Conservation (phyloP, 768 basidiomycete species). For the Lactifluus rugatus region DNA sequence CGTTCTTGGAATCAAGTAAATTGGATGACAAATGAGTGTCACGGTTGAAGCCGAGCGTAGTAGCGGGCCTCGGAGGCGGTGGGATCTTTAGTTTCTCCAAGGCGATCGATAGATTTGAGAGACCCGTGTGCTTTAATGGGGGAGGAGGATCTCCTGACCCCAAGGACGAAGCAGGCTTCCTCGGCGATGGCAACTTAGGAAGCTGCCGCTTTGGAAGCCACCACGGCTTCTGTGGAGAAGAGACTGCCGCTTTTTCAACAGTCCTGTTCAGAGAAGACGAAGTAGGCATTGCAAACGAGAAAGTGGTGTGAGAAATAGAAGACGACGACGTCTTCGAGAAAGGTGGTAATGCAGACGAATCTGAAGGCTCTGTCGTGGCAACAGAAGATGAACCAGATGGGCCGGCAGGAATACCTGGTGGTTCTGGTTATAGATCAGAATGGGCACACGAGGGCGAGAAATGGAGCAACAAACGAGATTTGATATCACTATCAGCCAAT, state of each 20-base stretch:
- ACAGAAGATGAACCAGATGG: neutral
- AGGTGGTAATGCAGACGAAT: neutral
- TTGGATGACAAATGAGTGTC: slow-evolving; percentile 23
- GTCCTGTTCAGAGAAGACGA: slow-evolving; percentile 17
- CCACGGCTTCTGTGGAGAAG: slow-evolving; percentile 12
- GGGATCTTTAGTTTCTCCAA: slow-evolving; percentile 62
- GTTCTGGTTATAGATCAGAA: slow-evolving; percentile 4
- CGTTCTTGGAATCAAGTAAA: slow-evolving; percentile 9
- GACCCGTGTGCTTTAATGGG: slow-evolving; percentile 19
- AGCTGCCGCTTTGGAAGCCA: slow-evolving; percentile 7
- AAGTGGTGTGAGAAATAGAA: slow-evolving; percentile 8
- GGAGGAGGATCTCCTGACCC: slow-evolving; percentile 6
- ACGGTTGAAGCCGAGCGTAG: slow-evolving; percentile 56
- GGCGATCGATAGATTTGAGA: slow-evolving; percentile 59
- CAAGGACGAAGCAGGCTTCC: slow-evolving; percentile 12
- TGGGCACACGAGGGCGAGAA: neutral
- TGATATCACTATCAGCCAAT: neutral
- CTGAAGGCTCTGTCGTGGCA: neutral
- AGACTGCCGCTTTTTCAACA: neutral
- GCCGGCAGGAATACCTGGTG: neutral
- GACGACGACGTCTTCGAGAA: slow-evolving; percentile 1
- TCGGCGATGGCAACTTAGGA: slow-evolving; percentile 7
- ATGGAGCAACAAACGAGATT: slow-evolving; percentile 4
- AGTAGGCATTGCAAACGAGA: slow-evolving; percentile 19
- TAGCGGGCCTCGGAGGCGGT: slow-evolving; percentile 55